Conservation (phyloP, 768 basidiomycete species). For the Boletales sp. region DNA sequence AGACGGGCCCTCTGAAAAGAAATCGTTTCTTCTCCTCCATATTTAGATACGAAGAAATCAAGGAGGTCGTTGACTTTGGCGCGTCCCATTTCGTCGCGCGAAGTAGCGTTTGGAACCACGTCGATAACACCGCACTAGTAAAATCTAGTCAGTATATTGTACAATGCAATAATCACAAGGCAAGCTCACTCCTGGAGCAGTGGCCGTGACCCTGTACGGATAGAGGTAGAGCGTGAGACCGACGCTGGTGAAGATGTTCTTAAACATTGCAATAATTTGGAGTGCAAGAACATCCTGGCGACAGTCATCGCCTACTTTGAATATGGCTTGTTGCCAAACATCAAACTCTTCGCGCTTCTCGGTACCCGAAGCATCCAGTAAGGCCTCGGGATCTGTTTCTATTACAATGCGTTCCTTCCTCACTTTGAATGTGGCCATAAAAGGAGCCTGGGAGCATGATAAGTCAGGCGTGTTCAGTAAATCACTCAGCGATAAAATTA, state of each 20-base stretch:
- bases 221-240: conserved; percentile 90
- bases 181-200: conserved; percentile 78
- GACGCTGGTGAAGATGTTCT: conserved; percentile 88
- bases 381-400: conserved; percentile 67
- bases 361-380: conserved; percentile 58
- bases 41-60: conserved; percentile 91
- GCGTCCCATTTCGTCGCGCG: conserved; percentile 98
- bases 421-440: conserved; percentile 99
- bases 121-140: conserved; percentile 94
- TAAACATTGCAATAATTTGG: conserved; percentile 99
- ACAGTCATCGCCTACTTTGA: conserved; percentile 99
- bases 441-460: conserved; percentile 74
- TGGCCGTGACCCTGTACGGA: conserved; percentile 96
- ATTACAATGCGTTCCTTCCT: conserved; percentile 75
- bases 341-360: conserved; percentile 70
- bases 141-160: neutral
- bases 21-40: conserved; percentile 85
- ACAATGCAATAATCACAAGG: neutral
- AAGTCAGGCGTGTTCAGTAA: neutral
- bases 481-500: conserved; percentile 24
- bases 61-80: conserved; percentile 96
- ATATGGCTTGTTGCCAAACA: conserved; percentile 97
- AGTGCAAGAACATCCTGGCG: conserved; percentile 97
- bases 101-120: conserved; percentile 96
- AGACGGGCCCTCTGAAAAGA: conserved; percentile 89